phyloP scores from a whole-genome alignment of 2,329 filamentous ascomycete species.

The Rachicladosporium sp. region DNA sequence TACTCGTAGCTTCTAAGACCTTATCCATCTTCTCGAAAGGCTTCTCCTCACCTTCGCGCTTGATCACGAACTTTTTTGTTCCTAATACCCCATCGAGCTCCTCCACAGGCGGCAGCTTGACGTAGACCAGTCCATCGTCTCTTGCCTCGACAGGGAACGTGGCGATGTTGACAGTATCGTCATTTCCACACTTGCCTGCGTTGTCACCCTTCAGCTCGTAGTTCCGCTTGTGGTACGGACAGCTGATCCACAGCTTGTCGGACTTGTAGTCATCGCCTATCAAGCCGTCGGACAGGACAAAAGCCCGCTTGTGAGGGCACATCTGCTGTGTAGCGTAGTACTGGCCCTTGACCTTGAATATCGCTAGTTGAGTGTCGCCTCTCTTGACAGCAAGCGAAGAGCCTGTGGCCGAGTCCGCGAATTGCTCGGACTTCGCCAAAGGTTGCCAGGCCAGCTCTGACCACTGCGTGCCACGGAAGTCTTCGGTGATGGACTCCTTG shows the following conservation, averaged over 20 bases:
- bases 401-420: slow-evolving; percentile 57
- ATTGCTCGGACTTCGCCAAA: slow-evolving; percentile 57
- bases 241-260: slow-evolving; percentile 67
- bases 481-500: slow-evolving; percentile 50
- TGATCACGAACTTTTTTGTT: slow-evolving; percentile 67
- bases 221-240: slow-evolving; percentile 82
- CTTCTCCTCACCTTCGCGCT: slow-evolving; percentile 49
- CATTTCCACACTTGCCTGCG: slow-evolving; percentile 63
- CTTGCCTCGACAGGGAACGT: slow-evolving; percentile 68
- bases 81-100: slow-evolving; percentile 71
- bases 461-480: slow-evolving; percentile 63
- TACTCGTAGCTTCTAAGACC: slow-evolving; percentile 29
- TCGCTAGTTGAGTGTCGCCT: slow-evolving; percentile 75
- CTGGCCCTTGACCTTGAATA: slow-evolving; percentile 70
- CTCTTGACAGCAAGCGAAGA: slow-evolving; percentile 69
- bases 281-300: slow-evolving; percentile 76
- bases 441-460: slow-evolving; percentile 64
- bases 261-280: slow-evolving; percentile 54
- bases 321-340: slow-evolving; percentile 87
- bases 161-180: slow-evolving; percentile 64
- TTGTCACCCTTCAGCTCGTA: slow-evolving; percentile 58
- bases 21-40: slow-evolving; percentile 46
- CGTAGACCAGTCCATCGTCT: slow-evolving; percentile 63
- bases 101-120: slow-evolving; percentile 66
- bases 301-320: slow-evolving; percentile 86